phyloP scores from a whole-genome alignment of 108 stramenopile genomes.

The Skeletonema grethae region DNA sequence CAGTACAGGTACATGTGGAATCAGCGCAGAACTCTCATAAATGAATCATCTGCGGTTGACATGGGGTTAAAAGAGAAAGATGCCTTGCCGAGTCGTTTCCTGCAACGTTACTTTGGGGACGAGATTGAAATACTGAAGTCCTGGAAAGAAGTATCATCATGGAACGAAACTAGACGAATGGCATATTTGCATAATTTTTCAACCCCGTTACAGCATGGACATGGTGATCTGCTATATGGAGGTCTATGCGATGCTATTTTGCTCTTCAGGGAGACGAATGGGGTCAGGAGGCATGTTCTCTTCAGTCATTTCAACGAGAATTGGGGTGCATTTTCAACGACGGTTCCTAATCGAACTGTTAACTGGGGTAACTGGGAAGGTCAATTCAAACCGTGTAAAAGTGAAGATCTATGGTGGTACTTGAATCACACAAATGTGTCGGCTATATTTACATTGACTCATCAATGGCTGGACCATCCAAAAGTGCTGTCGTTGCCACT shows the following conservation, averaged over 20 bases:
- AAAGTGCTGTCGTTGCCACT: conserved; percentile 57
- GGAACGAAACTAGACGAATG: background rate
- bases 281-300: conserved; percentile 47
- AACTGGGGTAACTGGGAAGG: conserved; percentile 38
- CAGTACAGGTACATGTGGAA: conserved; percentile 10
- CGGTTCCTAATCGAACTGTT: conserved; percentile 39
- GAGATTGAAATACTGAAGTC: conserved; percentile 1
- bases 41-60: conserved; percentile 9
- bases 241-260: background rate
- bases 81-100: background rate
- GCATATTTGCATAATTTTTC: background rate
- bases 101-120: background rate
- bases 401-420: conserved; percentile 36
- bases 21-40: conserved; percentile 9
- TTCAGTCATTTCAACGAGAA: conserved; percentile 50
- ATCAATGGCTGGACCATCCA: conserved; percentile 50
- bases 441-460: conserved; percentile 49
- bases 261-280: conserved; percentile 4
- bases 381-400: conserved; percentile 17
- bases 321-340: conserved; percentile 48
- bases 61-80: background rate
- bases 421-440: conserved; percentile 46
- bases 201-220: background rate
- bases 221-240: conserved; percentile 18
- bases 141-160: background rate